Base-by-base conservation (phyloP, 139 green algal genomes). In the Nannochloris sp. region DNA sequence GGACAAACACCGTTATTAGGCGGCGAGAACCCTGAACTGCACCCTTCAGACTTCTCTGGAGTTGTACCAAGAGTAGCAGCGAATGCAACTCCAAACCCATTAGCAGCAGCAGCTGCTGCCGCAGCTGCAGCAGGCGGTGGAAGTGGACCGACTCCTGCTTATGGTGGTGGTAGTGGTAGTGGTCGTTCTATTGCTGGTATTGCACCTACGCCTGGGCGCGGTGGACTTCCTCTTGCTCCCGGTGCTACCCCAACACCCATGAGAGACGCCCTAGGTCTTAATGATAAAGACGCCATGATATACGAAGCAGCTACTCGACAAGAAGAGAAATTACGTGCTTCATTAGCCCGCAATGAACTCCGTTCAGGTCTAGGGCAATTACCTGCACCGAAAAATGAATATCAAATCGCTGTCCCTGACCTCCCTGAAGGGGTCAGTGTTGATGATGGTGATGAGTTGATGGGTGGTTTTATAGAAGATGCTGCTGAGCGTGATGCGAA, bases 381-480 rank as follows among this genome's bases (percentile, higher is more conserved):
- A 62, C 93, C 93, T 10, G 70, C 71, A 10, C 92, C 93, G 6
- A 71, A 88, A 59, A 95, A 97, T 63, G 90, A 96, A 83, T 98
- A 97, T 73, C 65, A 81, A 64, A 72, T 97, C 8, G 77, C 77
- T 38, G 72, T 87, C 55, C 89, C 87, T 6, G 83, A 89, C 54
- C 34, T 84, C 56, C 46, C 67, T n/a, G 68, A 68, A 35, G 48
- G 31, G 15, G 48, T 0, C 25, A 14, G 23, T 32, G 32, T 55
- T 29, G 37, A 42, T 13, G 48, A 78, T 65, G 76, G 78, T 44
- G 67, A 65, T 10, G 80, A 86, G 25, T 47, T 61, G 36, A 44
- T 68, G 2, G 79, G 80, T 24, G 79, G 81, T 5, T 42, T 90
- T 58, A 87, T 90, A 73, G 85, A 92, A 72, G 90, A 97, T 61